Base-by-base conservation (phyloP, 1,284 basidiomycete species). In the Ustilago curta region DNA sequence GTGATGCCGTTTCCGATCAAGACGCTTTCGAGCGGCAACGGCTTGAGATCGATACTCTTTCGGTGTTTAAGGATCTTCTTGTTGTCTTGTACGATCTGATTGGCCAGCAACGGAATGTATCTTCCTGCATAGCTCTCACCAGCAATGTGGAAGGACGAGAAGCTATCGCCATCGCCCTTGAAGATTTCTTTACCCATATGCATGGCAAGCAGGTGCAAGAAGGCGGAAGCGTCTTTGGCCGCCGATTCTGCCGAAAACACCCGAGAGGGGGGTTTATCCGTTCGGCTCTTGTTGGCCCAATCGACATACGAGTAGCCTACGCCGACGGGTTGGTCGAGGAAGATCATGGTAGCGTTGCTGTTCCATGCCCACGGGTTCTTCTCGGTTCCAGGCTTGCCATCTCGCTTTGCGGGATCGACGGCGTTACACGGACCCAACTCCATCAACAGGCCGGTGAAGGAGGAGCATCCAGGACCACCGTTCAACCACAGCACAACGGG, bases 1-100 rank as follows among this genome's bases (percentile, higher is more conserved):
- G 83, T 83, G 66, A 83, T 78, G 6, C 83, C 83, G 56, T 84
- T 84, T n/a, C 83, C 83, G 56, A 84, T 84, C 50, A 83, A 48
- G 14, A 84, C 71, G 21, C 77, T 79, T 0, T 32, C 49, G 12
- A 83, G 68, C 3, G 83, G 81, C 32, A 84, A 57, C 0, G 83
- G 80, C n/a, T 59, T 43, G 44, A 84, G 54, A 16, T 77, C 77
- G 8, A 70, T 45, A 12, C 35, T 37, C 59, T 83, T 77, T 6
- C 79, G 82, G 27, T 83, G 73, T 21, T 59, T 55, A 12, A 27
- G 47, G 21, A 78, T 76, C 40, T 58, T 60, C 57, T 80, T 70
- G 60, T 84, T 84, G 71, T 84, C 83, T 29, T 68, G 42, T 5
- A 84, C 45, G 12, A 83, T 68, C 63, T 80, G 83, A 45, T 70